Conservation (phyloP, 139 green algal genomes). For the Chlorella sorokiniana region DNA sequence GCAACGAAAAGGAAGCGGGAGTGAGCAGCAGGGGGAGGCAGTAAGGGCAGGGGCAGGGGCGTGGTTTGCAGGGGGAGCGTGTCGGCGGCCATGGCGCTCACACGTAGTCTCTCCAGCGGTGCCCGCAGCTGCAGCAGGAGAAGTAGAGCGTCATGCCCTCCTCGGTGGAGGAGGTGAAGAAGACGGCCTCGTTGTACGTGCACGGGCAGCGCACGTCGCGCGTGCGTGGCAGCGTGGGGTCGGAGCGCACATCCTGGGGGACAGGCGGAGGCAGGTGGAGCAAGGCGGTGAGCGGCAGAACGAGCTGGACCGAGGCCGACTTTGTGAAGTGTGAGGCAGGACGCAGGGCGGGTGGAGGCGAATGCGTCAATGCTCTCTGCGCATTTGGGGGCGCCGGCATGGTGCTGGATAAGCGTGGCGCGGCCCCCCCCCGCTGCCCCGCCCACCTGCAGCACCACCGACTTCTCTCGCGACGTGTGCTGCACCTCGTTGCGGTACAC, state of each 20-base stretch:
- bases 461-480: conserved; percentile 81
- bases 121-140: conserved; percentile 52
- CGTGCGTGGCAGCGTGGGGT: conserved; percentile 89
- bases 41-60: neutral
- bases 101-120: conserved; percentile 84
- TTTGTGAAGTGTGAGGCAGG: neutral
- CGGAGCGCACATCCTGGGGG: conserved; percentile 78
- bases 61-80: neutral
- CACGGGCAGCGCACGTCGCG: conserved; percentile 85
- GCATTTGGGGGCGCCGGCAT: too few relatives aligned
- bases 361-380: too few relatives aligned
- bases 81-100: too few relatives aligned
- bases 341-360: neutral
- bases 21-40: neutral
- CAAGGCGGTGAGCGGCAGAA: neutral
- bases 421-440: neutral
- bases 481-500: conserved; percentile 83
- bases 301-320: too few relatives aligned
- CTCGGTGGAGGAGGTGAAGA: conserved; percentile 80
- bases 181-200: conserved; percentile 87
- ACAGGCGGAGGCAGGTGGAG: neutral
- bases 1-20: neutral
- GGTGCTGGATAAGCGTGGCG: neutral
- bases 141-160: conserved; percentile 91
- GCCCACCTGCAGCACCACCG: conserved; percentile 65